These are phyloP conservation scores for Geranium rotundifolium DNA, from an alignment of 345 rosid genomes.

Conservation along the genomic window DNA sequence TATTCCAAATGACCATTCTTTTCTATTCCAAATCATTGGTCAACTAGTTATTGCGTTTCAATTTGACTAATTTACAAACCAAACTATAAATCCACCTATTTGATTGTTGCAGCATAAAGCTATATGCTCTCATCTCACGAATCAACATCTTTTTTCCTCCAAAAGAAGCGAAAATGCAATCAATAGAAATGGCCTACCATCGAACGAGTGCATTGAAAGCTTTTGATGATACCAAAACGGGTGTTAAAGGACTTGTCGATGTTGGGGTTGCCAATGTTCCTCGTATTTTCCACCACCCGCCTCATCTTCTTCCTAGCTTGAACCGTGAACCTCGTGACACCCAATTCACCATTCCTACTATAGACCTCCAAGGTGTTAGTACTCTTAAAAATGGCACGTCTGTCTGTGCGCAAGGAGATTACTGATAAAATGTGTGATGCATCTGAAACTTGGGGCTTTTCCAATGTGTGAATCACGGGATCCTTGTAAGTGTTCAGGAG, in stretches of 20 bases:
- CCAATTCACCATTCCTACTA: slow-evolving; percentile 18
- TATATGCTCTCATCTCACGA: no score
- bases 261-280: slow-evolving; percentile 20
- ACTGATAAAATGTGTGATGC: slow-evolving; percentile 20
- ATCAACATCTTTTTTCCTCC: no score
- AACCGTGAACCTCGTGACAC: not conserved
- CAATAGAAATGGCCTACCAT: slow-evolving; percentile 3
- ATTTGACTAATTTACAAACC: no score
- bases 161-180: no score
- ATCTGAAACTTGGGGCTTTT: slow-evolving; percentile 40
- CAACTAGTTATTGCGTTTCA: no score
- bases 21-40: no score
- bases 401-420: slow-evolving; percentile 7
- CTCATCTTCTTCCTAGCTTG: no score
- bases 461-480: slow-evolving; percentile 37
- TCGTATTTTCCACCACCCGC: slow-evolving; percentile 19
- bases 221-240: slow-evolving; percentile 12
- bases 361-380: slow-evolving; percentile 26
- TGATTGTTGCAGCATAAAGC: no score
- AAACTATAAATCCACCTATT: no score
- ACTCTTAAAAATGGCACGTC: not conserved
- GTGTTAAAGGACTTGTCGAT: slow-evolving; percentile 43
- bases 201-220: slow-evolving; percentile 15
- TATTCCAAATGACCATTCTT: no score
- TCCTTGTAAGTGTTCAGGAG: slow-evolving; percentile 21